Evolutionary conservation across 768 basidiomycete genomes (phyloP), one percentile per base, ranked within the genome.

Genomic region (Boletus tomentosulus): DNA sequence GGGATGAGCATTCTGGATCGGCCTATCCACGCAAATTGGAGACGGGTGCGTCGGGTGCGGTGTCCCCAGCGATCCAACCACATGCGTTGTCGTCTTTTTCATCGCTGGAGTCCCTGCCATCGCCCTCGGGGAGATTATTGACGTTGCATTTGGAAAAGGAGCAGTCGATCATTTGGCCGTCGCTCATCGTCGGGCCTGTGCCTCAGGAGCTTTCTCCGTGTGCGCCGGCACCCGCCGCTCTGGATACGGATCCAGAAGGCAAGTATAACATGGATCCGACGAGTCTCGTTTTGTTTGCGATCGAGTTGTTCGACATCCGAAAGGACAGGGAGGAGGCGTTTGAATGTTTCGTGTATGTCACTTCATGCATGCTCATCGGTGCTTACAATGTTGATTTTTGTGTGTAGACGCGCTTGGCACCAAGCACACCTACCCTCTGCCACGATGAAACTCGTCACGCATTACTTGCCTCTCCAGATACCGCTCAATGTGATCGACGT

Each of bases 181-280:
- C 87, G 6, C 74, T 92, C 34, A 80, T 92, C 47, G 78, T 87
- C 78, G 89, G 31, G 2, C 85, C 89, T 9, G 86, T 82, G 9
- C 85, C 87, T 1, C 80, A 81, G 46, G 71, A 78, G 11, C 65
- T 88, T 6, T 81, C 85, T 0, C 78, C 84, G 3, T 74, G 69
- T 48, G 67, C 78, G 19, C 70, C 77, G 4, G 76, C 78, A 50
- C 77, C 84, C 1, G 72, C 82, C 33, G 74, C 82, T 8, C 81
- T 83, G 65, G 75, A 81, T 49, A 69, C 76, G 28, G 66, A 62
- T 37, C 48, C 56, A 16, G 87, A 90, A 54, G 76, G 80, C 44
- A 78, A 80, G 61, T 92, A 87, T 59, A 91, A 92, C 59, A 89
- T 92, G 87, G 89, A 92, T 66, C 84, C 89, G 2, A 92, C 89